These are phyloP conservation scores for Arbutus unedo DNA, from an alignment of 148 eudicot genomes.

Conservation along the genomic window DNA sequence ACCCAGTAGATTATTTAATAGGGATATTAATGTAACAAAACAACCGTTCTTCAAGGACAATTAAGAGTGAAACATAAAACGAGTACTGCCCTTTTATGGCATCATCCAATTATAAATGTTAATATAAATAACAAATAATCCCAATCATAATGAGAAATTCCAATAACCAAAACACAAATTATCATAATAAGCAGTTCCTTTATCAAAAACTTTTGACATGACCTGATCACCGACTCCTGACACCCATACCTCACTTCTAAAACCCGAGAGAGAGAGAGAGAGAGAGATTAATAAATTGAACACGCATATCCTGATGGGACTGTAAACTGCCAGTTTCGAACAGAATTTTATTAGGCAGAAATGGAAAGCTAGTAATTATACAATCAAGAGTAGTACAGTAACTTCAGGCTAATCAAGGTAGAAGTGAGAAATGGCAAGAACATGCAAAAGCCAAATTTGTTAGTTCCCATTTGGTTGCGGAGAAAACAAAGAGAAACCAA, in stretches of 20 bases:
- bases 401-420: not conserved
- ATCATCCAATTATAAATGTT: not conserved
- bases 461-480: not conserved
- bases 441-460: not conserved
- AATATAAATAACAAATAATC: not conserved
- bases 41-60: not conserved
- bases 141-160: not conserved
- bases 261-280: not conserved
- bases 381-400: not conserved
- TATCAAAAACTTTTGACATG: not conserved
- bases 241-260: not conserved
- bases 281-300: not conserved
- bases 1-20: not conserved
- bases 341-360: not conserved
- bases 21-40: constrained; percentile 4
- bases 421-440: not conserved
- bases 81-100: not conserved
- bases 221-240: not conserved
- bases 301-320: not conserved
- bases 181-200: not conserved
- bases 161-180: not conserved
- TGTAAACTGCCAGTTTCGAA: not conserved
- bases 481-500: not conserved
- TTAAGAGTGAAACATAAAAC: not conserved
- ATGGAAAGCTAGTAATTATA: not conserved